Conservation (phyloP, 805 yeast species). For the Komagataella populi region DNA sequence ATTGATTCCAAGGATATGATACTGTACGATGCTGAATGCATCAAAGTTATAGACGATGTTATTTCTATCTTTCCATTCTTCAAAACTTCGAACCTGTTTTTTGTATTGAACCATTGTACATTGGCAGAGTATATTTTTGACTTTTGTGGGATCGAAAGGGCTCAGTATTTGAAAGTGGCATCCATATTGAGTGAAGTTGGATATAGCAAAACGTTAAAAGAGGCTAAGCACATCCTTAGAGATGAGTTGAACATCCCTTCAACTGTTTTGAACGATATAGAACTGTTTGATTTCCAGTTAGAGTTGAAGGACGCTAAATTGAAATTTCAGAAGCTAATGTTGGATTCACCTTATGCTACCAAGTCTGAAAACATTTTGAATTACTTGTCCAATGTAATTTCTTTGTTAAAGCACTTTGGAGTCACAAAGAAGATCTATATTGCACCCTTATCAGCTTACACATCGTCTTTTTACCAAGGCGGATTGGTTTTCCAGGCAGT, state of each 20-base stretch:
- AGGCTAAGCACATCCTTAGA: constrained; percentile 32
- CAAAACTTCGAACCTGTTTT: constrained; percentile 35
- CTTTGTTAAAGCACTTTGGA: constrained; percentile 42
- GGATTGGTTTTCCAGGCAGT: constrained; percentile 87
- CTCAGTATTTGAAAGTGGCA: constrained; percentile 57
- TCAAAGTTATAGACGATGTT: constrained; percentile 71
- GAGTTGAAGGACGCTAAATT: constrained; percentile 53
- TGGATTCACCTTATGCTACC: constrained; percentile 51
- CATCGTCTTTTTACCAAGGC: constrained; percentile 60
- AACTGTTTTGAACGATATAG: constrained; percentile 71
- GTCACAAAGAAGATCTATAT: constrained; percentile 43
- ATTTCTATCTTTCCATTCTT: constrained; percentile 55
- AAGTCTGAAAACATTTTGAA: constrained; percentile 49
- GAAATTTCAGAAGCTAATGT: constrained; percentile 56
- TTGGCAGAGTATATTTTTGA: constrained; percentile 64
- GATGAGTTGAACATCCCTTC: constrained; percentile 65
- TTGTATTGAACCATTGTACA: constrained; percentile 71
- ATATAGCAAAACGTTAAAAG: constrained; percentile 48
- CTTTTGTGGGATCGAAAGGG: constrained; percentile 69
- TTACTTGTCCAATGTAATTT: constrained; percentile 48
- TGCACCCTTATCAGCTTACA: constrained; percentile 77
- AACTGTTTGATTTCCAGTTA: constrained; percentile 62
- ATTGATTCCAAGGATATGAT: constrained; percentile 25
- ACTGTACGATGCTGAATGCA: constrained; percentile 76
- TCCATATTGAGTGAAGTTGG: constrained; percentile 69